phyloP scores from a whole-genome alignment of 805 yeast genomes.

The Saccharomycopsis sp. region DNA sequence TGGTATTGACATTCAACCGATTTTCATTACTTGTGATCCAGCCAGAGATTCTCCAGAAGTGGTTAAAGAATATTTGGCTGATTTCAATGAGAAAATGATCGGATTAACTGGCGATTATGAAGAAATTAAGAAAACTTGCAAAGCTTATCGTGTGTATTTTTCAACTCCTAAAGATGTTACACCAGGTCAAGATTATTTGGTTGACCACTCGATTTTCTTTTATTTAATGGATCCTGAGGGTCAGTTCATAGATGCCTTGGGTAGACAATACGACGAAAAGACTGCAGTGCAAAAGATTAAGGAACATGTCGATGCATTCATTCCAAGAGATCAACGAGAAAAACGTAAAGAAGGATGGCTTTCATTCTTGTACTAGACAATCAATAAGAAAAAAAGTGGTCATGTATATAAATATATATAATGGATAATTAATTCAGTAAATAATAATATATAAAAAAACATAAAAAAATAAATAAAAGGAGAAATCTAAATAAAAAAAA shows the following conservation, averaged over 20 bases:
- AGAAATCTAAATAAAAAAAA: too few species aligned
- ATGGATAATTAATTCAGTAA: not conserved
- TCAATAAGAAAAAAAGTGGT: not conserved
- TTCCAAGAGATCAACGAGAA: slow-evolving; percentile 66
- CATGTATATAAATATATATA: not conserved
- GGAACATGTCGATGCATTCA: slow-evolving; percentile 66
- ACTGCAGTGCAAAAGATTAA: slow-evolving; percentile 73
- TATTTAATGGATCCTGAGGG: slow-evolving; percentile 99
- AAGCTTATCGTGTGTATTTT: slow-evolving; percentile 87
- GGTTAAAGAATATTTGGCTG: slow-evolving; percentile 71
- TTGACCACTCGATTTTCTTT: slow-evolving; percentile 95
- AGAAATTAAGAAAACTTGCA: slow-evolving; percentile 76
- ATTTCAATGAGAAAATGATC: slow-evolving; percentile 82
- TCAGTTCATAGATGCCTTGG: slow-evolving; percentile 87
- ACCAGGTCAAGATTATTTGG: slow-evolving; percentile 94
- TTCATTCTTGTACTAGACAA: slow-evolving; percentile 26
- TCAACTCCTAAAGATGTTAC: slow-evolving; percentile 94
- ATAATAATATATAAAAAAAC: too few species aligned
- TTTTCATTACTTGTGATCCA: slow-evolving; percentile 96
- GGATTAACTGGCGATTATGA: slow-evolving; percentile 93
- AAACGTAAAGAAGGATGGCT: slow-evolving; percentile 55
- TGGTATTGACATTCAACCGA: slow-evolving; percentile 64
- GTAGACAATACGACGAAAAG: slow-evolving; percentile 78
- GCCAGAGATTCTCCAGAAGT: slow-evolving; percentile 88
- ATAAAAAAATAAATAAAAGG: too few species aligned